Percentiles rank a stretch among this genome's conserved stretches.
These are phyloP conservation scores for Pyracantha coccinea DNA, from an alignment of 331 rosid species.

Conservation along the genomic window DNA sequence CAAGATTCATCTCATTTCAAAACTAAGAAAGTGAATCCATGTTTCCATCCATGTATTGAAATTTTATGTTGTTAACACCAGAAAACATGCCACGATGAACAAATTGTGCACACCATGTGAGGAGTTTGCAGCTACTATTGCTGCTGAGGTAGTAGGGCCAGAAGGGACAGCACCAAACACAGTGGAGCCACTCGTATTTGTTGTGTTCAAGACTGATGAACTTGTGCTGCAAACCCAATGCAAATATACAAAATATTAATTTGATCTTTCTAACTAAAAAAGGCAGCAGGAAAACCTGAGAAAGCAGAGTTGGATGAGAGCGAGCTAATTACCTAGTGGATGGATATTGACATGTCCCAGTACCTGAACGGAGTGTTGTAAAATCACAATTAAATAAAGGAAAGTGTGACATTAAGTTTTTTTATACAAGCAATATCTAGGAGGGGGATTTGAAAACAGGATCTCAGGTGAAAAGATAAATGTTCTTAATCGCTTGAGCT, in stretches of 20 bases:
- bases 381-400: not conserved
- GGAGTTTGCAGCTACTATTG: conserved; percentile 19
- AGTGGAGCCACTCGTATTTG: conserved; percentile 77
- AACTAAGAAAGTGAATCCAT: not conserved
- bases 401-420: not conserved
- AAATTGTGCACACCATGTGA: conserved; percentile 13
- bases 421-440: no score
- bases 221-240: conserved; percentile 57
- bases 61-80: conserved; percentile 13
- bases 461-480: not conserved
- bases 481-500: no score
- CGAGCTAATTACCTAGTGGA: conserved; percentile 53
- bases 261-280: not conserved
- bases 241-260: not conserved
- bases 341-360: conserved; percentile 66
- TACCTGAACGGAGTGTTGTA: conserved; percentile 37
- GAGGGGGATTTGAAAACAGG: not conserved
- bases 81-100: conserved; percentile 24
- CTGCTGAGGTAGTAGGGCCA: conserved; percentile 51
- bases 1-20: not conserved
- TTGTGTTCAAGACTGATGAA: conserved; percentile 77
- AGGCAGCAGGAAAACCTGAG: not conserved
- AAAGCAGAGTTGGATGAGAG: not conserved
- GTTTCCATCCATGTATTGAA: not conserved
- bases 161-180: conserved; percentile 88